phyloP scores from a whole-genome alignment of 345 rosid genomes.

The Citrus mangshanensis region DNA sequence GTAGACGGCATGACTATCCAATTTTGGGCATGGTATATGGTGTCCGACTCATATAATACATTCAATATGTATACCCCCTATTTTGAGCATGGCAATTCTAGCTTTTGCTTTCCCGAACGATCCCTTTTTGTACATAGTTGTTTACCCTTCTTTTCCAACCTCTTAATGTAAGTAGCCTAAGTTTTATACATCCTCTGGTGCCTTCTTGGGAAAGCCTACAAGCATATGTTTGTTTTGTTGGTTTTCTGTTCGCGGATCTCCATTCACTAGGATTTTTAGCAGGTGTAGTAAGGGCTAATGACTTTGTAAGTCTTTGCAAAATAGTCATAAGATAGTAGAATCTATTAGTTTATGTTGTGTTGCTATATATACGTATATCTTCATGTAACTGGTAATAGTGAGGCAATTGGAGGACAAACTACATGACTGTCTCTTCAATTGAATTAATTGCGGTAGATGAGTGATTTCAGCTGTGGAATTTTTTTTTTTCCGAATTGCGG shows the following conservation, averaged over 20 bases:
- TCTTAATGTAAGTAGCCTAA: constrained; percentile 24
- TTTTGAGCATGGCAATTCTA: constrained; percentile 8
- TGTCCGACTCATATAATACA: constrained; percentile 4
- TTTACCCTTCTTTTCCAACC: background rate
- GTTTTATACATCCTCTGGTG: constrained; percentile 11
- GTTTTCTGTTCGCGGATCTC: background rate
- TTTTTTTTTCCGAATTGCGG: too few relatives aligned
- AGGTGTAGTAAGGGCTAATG: background rate
- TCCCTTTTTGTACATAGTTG: constrained; percentile 24
- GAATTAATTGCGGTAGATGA: background rate
- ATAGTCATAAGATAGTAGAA: background rate
- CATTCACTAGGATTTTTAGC: background rate
- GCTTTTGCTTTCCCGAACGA: constrained; percentile 1
- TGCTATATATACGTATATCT: too few relatives aligned
- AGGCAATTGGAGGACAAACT: background rate
- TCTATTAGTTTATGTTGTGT: background rate
- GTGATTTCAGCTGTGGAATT: background rate
- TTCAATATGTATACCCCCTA: background rate
- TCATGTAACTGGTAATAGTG: background rate
- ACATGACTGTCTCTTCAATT: background rate
- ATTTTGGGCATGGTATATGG: constrained; percentile 27
- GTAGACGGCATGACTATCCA: constrained; percentile 20
- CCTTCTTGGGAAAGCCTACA: constrained; percentile 5
- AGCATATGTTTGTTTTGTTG: background rate
- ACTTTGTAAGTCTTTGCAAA: background rate